A percentile compares a stretch with the other conserved stretches of the same genome.
phyloP scores from a whole-genome alignment of 2,329 filamentous ascomycete genomes.

The Aspergillus fischeri region DNA sequence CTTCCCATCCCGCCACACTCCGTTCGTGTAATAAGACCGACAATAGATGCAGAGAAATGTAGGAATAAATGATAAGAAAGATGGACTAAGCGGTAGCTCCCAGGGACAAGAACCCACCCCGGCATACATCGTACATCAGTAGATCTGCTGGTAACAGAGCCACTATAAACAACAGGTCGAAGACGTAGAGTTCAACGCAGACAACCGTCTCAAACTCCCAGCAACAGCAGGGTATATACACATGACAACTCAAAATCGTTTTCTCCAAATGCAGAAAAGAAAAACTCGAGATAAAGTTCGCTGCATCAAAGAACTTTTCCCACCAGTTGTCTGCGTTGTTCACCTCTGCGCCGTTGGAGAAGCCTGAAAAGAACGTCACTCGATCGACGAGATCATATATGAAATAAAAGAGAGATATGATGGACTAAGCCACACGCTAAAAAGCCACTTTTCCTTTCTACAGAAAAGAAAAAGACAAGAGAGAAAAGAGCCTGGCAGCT shows the following conservation, averaged over 20 bases:
- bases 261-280: constrained; percentile 22
- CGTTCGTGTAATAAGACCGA: constrained; percentile 19
- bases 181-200: constrained; percentile 19
- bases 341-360: constrained; percentile 12
- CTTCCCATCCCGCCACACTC: constrained; percentile 31
- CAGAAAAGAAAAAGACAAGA: constrained; percentile 15
- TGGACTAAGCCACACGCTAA: constrained; percentile 16
- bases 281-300: constrained; percentile 14
- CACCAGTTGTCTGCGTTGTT: constrained; percentile 11
- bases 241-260: constrained; percentile 22
- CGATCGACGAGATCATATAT: constrained; percentile 16
- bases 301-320: constrained; percentile 15
- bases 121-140: constrained; percentile 31
- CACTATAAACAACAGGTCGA: constrained; percentile 15
- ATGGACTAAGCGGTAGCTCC: constrained; percentile 19
- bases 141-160: constrained; percentile 10
- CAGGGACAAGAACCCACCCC: constrained; percentile 17
- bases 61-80: constrained; percentile 17
- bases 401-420: constrained; percentile 11
- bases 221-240: constrained; percentile 28
- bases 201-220: constrained; percentile 21
- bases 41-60: constrained; percentile 15
- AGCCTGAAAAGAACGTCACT: constrained; percentile 14
- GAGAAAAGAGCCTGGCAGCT: not conserved
- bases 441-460: constrained; percentile 19